Conservation (phyloP, 2,329 filamentous ascomycete species). For the Thyridium curvatum region DNA sequence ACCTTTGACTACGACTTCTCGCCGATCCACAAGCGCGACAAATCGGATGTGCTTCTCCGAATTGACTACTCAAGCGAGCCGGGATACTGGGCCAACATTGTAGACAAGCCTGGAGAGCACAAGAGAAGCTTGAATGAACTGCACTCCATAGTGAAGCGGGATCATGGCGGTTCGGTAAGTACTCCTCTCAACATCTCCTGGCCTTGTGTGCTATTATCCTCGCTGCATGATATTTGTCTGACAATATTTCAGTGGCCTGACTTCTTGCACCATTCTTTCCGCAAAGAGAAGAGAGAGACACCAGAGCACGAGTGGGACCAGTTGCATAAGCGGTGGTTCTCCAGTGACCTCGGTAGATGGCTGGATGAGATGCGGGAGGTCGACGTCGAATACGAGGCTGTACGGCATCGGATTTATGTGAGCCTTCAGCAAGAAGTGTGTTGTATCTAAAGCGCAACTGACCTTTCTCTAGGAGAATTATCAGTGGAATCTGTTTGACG, state of each 20-base stretch:
- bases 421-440: neutral
- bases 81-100: constrained; percentile 28
- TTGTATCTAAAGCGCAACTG: neutral
- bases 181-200: no score
- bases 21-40: constrained; percentile 21
- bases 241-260: neutral
- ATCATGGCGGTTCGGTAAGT: constrained; percentile 7
- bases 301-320: constrained; percentile 6
- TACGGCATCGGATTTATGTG: constrained; percentile 3
- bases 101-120: constrained; percentile 8
- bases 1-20: constrained; percentile 33
- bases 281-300: constrained; percentile 5
- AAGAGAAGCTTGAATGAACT: constrained; percentile 10
- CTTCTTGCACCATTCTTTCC: constrained; percentile 5
- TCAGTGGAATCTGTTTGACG: constrained; percentile 1
- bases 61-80: constrained; percentile 31
- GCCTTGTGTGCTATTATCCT: no score
- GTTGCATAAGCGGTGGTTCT: constrained; percentile 11
- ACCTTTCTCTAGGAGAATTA: neutral
- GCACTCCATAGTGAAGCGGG: constrained; percentile 2
- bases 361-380: constrained; percentile 4
- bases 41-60: constrained; percentile 26
- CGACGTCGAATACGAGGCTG: constrained; percentile 3
- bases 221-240: no score
- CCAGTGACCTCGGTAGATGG: constrained; percentile 6